These are phyloP conservation scores for Laetiporus sulphureus DNA, from an alignment of 1,284 basidiomycete species.

Conservation along the genomic window DNA sequence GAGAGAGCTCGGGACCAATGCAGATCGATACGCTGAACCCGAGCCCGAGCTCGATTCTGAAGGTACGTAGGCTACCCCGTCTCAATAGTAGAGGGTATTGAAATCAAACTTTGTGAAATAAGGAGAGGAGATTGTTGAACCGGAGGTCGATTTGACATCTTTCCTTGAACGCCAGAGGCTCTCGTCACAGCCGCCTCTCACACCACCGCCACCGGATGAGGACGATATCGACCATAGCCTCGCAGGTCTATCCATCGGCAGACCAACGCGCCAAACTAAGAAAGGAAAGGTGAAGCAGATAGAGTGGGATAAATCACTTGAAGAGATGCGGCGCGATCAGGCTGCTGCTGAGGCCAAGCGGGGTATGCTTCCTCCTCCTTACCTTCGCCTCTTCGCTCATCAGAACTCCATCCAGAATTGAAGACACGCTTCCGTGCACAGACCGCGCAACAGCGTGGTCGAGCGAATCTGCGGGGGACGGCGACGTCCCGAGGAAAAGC, in stretches of 20 bases:
- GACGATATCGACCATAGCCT: conserved; percentile 59
- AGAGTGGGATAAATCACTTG: conserved; percentile 60
- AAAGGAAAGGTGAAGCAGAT: conserved; percentile 62
- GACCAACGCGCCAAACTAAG: conserved; percentile 27
- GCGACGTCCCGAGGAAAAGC: conserved; percentile 23
- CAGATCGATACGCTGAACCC: conserved; percentile 63
- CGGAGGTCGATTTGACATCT: conserved; percentile 62
- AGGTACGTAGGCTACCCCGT: conserved; percentile 33
- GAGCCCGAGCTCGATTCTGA: conserved; percentile 53
- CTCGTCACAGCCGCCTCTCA: conserved; percentile 23
- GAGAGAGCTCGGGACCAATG: conserved; percentile 59
- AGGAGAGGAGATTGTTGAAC: conserved; percentile 65
- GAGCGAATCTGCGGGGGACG: conserved; percentile 11
- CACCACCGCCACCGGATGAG: conserved; percentile 27
- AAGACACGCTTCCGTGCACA: conserved; percentile 62
- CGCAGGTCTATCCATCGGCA: too few species aligned
- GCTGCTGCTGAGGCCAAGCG: conserved; percentile 63
- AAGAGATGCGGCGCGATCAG: conserved; percentile 61
- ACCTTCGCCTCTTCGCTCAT: not conserved
- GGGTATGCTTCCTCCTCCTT: conserved; percentile 35
- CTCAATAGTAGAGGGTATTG: too few species aligned
- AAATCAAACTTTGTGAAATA: not conserved
- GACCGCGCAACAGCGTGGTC: conserved; percentile 39
- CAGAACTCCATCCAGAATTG: conserved; percentile 53
- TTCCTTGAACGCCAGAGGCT: conserved; percentile 60